Evolutionary conservation across 1,284 basidiomycete species (phyloP), one percentile per base, ranked within the genome.

Genomic region (Anthracocystis walkeri): DNA sequence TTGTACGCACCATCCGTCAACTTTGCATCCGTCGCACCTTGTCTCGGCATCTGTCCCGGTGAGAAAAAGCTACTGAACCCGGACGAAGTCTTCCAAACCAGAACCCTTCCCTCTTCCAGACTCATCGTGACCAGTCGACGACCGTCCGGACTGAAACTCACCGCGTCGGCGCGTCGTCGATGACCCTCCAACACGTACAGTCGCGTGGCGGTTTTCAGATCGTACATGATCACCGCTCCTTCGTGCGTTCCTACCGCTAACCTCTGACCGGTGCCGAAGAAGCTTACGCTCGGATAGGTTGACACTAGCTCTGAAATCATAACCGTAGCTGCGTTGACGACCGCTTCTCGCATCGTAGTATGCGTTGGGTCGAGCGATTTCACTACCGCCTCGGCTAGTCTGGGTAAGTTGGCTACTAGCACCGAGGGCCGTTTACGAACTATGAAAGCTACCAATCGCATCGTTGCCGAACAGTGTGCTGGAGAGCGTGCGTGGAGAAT

Each of bases 111-210:
- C 82, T 97, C 95, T 69, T 92, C 92, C 18, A 98, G 87, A 1
- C 92, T 95, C 8, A 95, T 87, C 0, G 94, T 96, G 23, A 97
- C 91, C 14, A 99, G 87, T 18, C 97, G 88, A 20, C 94, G 88
- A 0, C 97, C 96, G 82, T 99, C 97, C 0, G 94, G 92, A 3
- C 94, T 95, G 85, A 97, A 98, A 45, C 71, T 65, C 27, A 69
- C 71, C 3, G 70, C 79, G 12, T 69, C 70, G 0, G 80, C 63
- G 0, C 66, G 55, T 6, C 58, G 56, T 16, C 66, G 51, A 49
- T 97, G 95, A 0, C 93, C 92, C 80, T 98, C 95, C 10, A 99
- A 90, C 0, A 99, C 93, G 83, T 97, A 98, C 7, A 99, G 87
- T 12, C 96, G 90, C 2, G 93, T 97, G 0, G 94, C 95, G 0